These are phyloP conservation scores for Vitis riparia DNA, from an alignment of 164 flowering plant genomes.

Conservation along the genomic window DNA sequence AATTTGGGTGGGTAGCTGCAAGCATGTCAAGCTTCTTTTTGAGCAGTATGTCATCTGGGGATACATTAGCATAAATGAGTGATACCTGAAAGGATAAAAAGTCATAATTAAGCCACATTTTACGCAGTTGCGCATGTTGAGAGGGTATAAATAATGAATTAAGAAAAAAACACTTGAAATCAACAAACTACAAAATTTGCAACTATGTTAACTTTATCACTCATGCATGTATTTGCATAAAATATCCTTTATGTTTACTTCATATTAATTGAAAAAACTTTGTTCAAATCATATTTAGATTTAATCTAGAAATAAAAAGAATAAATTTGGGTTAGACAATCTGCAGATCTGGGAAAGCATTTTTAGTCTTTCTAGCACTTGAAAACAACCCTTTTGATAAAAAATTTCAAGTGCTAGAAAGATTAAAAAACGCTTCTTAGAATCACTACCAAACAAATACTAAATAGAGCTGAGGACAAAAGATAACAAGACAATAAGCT, in stretches of 20 bases:
- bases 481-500: neutral
- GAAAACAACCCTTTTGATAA: no score
- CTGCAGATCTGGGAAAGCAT: neutral
- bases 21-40: constrained; percentile 91
- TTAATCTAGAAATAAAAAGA: neutral
- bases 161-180: neutral
- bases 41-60: constrained; percentile 95
- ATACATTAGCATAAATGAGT: constrained; percentile 81
- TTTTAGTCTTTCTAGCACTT: no score
- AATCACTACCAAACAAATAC: neutral
- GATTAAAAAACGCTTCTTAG: no score
- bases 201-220: neutral
- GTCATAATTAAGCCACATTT: constrained; percentile 2
- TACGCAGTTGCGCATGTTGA: neutral
- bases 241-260: neutral
- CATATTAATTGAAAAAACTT: neutral
- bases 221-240: neutral
- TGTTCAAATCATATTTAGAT: neutral
- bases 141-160: neutral
- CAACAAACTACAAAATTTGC: neutral
- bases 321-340: neutral
- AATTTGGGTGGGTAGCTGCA: constrained; percentile 79
- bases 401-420: no score
- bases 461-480: neutral
- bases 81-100: constrained; percentile 55